These are phyloP conservation scores for Casuarina cunninghamiana DNA, from an alignment of 306 rosid species.

Conservation along the genomic window DNA sequence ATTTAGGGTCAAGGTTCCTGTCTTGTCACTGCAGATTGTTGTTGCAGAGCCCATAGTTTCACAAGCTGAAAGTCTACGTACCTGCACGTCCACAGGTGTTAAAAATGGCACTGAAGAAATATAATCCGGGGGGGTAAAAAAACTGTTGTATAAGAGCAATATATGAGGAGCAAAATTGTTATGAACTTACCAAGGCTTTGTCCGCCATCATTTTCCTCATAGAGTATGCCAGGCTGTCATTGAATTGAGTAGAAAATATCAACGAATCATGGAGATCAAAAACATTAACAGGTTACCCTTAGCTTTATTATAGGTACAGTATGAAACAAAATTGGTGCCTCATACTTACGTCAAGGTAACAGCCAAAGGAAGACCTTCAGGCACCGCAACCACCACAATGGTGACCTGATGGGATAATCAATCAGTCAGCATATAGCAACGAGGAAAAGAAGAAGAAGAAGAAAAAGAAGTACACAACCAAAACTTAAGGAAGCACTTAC, in stretches of 20 bases:
- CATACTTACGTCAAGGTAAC: constrained; percentile 89
- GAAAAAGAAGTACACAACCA: constrained; percentile 1
- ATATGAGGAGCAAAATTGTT: constrained; percentile 11
- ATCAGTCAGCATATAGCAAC: constrained; percentile 24
- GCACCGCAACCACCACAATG: constrained; percentile 98
- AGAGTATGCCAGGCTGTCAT: constrained; percentile 83
- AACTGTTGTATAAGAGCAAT: background rate
- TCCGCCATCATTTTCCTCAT: constrained; percentile 99
- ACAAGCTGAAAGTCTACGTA: constrained; percentile 92
- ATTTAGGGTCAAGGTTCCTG: constrained; percentile 94
- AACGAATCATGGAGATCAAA: constrained; percentile 27
- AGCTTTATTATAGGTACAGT: constrained; percentile 15
- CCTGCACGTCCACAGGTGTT: constrained; percentile 52
- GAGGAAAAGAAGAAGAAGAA: background rate
- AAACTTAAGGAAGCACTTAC: constrained; percentile 54
- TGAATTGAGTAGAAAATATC: constrained; percentile 26
- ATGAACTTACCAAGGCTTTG: constrained; percentile 75
- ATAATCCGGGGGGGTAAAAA: constrained; percentile 13
- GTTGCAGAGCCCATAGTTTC: constrained; percentile 99
- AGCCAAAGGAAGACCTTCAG: constrained; percentile 98
- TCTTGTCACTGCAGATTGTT: constrained; percentile 97
- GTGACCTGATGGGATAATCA: constrained; percentile 75
- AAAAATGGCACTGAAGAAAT: constrained; percentile 23
- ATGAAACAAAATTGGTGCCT: constrained; percentile 18
- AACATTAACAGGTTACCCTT: constrained; percentile 4